Percentiles rank a stretch among this genome's conserved stretches.
These are phyloP conservation scores for Glycine tomentella DNA, from an alignment of 306 rosid genomes.

Conservation along the genomic window DNA sequence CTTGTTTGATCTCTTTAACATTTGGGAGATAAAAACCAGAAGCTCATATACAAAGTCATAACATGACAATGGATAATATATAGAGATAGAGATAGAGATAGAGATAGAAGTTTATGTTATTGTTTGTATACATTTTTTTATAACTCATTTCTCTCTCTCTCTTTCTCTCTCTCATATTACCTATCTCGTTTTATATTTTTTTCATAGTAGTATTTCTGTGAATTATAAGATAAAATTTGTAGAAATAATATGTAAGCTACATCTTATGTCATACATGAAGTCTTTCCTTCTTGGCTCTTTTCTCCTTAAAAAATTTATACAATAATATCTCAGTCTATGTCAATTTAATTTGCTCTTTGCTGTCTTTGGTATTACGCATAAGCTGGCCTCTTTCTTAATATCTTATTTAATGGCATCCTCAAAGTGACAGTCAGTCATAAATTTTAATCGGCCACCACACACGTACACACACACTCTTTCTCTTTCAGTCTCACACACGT, in stretches of 20 bases:
- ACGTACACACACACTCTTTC: background rate
- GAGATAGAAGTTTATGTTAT: background rate
- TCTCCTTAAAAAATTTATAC: too few species aligned
- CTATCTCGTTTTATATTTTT: too few species aligned
- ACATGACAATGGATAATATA: constrained; percentile 4
- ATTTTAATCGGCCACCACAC: constrained; percentile 61
- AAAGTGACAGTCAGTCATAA: constrained; percentile 57
- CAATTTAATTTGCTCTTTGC: background rate
- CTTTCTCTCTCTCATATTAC: too few species aligned
- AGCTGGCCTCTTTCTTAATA: constrained; percentile 43
- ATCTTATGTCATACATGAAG: too few species aligned
- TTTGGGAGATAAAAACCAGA: constrained; percentile 56
- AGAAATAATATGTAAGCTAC: too few species aligned
- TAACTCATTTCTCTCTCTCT: too few species aligned
- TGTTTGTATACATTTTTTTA: background rate
- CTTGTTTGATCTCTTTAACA: constrained; percentile 49
- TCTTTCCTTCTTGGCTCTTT: too few species aligned
- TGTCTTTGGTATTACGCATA: background rate
- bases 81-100: background rate
- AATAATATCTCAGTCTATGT: too few species aligned
- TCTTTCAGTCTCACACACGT: background rate
- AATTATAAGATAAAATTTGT: too few species aligned
- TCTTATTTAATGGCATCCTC: constrained; percentile 50
- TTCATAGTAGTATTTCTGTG: too few species aligned
- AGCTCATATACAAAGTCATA: constrained; percentile 4